A percentile compares a stretch with the other conserved stretches of the same genome.
These are phyloP conservation scores for Alternaria hordeiaustralica DNA, from an alignment of 2,329 filamentous ascomycete genomes.

Conservation along the genomic window DNA sequence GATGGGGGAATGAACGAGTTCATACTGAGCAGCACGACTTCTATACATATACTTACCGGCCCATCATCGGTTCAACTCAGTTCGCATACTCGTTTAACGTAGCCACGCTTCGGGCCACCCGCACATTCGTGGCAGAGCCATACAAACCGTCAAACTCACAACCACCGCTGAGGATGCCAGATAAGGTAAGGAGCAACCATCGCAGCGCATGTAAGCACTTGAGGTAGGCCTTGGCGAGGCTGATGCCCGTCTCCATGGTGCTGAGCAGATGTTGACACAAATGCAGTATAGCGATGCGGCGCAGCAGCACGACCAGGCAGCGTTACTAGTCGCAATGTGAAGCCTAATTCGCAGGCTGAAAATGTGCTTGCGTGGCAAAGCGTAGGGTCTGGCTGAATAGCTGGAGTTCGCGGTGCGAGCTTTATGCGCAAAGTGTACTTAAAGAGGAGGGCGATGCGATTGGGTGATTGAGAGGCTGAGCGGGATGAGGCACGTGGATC, in stretches of 20 bases:
- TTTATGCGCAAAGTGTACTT: background rate
- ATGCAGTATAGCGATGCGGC: background rate
- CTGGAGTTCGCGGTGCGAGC: background rate
- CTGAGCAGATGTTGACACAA: background rate
- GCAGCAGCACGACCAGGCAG: background rate
- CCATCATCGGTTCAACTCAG: background rate
- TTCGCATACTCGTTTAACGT: background rate
- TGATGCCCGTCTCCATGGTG: background rate
- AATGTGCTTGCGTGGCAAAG: background rate
- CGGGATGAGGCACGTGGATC: background rate
- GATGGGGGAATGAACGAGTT: background rate
- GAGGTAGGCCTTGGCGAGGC: background rate
- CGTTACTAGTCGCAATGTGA: background rate
- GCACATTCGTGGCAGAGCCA: background rate
- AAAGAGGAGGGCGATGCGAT: conserved; percentile 3
- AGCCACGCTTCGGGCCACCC: background rate
- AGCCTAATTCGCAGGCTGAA: background rate
- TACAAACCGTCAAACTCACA: background rate
- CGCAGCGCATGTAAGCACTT: background rate
- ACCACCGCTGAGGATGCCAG: background rate
- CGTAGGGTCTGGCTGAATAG: background rate
- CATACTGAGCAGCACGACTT: background rate
- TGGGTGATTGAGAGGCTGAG: background rate
- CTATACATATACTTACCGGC: background rate
- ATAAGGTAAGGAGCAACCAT: background rate